Base-by-base conservation (phyloP, 2,329 filamentous ascomycete genomes). In the Pseudogymnoascus sp. region DNA sequence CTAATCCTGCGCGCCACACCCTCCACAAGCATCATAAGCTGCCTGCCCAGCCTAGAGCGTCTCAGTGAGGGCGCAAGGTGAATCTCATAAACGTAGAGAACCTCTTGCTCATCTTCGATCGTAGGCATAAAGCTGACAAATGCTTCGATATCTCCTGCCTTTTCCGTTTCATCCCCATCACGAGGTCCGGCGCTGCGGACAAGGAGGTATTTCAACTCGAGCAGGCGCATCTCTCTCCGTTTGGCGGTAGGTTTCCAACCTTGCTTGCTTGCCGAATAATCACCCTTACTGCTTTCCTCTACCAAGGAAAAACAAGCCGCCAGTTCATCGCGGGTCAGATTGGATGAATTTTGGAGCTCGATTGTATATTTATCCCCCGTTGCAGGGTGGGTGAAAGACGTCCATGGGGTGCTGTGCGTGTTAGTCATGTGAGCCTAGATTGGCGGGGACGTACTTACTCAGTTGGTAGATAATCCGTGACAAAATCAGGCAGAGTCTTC, bases 1-100 rank as follows among this genome's bases (percentile, higher is more conserved):
- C 78, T 77, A 22, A 87, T 80, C 62, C 80, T 79, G 22, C 73
- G 66, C 6, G 84, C 88, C 4, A 86, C 77, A 4, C 72, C 71
- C 56, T 82, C 80, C 6, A 84, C 79, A 64, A 84, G 75, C 1
- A 73, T 70, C 77, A 93, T 84, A 40, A 93, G 77, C 11, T 80
- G 75, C 11, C 71, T 77, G 1, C 86, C 88, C 2, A 93, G 75
- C 0, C 89, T 88, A 12, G 82, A 81, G 76, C 86, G 81, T 67
- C 84, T 82, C 4, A 89, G 72, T 1, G 78, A 74, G 1, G 79
- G 75, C 38, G 78, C 74, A 2, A 93, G 80, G 70, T 93, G 89
- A 37, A 93, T 84, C 75, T 93, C 89, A 72, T 92, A 93, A 73
- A 89, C 87, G 73, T 92, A 93, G 19, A 91, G 72, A 2, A 92